phyloP scores from a whole-genome alignment of 1,284 basidiomycete genomes.

The Ustilago vetiveriae region DNA sequence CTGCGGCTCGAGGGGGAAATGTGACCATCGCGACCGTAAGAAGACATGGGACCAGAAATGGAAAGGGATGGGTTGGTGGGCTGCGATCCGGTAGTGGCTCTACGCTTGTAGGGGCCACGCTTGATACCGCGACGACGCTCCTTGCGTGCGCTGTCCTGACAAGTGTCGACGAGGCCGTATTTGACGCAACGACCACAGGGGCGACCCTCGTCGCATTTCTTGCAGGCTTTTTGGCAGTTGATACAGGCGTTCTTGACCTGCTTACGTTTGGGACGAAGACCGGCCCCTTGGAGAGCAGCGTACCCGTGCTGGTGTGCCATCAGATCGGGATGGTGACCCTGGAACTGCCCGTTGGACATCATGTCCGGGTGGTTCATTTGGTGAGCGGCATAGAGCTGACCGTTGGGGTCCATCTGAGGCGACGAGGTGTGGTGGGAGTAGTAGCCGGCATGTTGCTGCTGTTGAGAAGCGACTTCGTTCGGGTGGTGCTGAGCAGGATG shows the following conservation, averaged over 20 bases:
- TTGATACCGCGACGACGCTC: conserved; percentile 85
- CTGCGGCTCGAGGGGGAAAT: conserved; percentile 33
- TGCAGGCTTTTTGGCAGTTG: conserved; percentile 87
- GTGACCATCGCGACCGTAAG: conserved; percentile 34
- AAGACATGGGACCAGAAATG: conserved; percentile 22
- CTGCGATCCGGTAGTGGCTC: conserved; percentile 54
- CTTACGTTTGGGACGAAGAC: conserved; percentile 73
- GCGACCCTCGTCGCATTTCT: conserved; percentile 86
- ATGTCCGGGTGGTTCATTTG: conserved; percentile 47
- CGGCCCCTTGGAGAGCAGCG: conserved; percentile 28
- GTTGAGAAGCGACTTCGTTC: conserved; percentile 29
- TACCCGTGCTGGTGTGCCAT: conserved; percentile 37
- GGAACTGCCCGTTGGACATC: conserved; percentile 33
- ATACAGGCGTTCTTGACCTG: conserved; percentile 91
- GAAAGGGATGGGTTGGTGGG: conserved; percentile 31
- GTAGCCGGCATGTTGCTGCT: conserved; percentile 27
- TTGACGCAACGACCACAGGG: conserved; percentile 86
- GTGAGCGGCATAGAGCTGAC: conserved; percentile 40
- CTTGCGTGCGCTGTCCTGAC: conserved; percentile 82
- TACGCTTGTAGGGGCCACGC: conserved; percentile 87
- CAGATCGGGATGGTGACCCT: conserved; percentile 27
- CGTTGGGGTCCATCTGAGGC: conserved; percentile 45
- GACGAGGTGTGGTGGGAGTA: conserved; percentile 39
- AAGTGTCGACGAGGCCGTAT: conserved; percentile 81
- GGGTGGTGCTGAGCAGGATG: conserved; percentile 37